Evolutionary conservation across 257 asterid genomes (phyloP), one percentile per base, ranked within the genome.

Genomic region (Pogostemon cablin): DNA sequence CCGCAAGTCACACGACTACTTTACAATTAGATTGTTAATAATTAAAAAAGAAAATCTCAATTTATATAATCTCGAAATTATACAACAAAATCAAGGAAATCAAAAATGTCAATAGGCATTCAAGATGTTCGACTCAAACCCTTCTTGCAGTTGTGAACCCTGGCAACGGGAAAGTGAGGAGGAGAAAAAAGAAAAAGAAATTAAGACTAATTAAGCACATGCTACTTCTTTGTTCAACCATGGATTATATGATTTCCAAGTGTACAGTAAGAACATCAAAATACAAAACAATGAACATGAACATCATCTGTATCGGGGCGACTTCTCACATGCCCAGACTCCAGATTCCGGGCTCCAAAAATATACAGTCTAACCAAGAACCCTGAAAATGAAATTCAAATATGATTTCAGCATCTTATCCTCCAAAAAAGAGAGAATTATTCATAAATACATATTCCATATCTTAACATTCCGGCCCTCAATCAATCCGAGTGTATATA

Each of bases 331-430:
- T 34, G 73, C 48, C 75, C 72, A 17, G 48, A 55, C 55, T 67
- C 75, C 72, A 71, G 80, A 71, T 44, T 53, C 20, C 56, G 11
- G 6, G 50, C 38, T 39, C 69, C 62, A 40, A 2, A 59, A 39
- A 41, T 69, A 69, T 57, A 73, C 71, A 4, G 50, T 44, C 41
- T 12, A 71, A 62, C 40, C 61, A 50, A 42, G 59, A 66, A 11
- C 74, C 81, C 82, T 75, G 82, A 15, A 71, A 55, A 37, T 9
- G 46, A 75, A 61, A 75, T 12, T 12, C 35, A 9, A 72, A 38
- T 7, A 66, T 58, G 54, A 72, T 20, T 52, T 77, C 75, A 77
- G 50, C 49, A 53, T 25, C 65, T 70, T 53, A 62, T 53, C 44
- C 15, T 56, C 63, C 44, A 71, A 67, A 62, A 38, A 62, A 6